These are phyloP conservation scores for Euryodendron excelsum DNA, from an alignment of 148 eudicot genomes.

Conservation along the genomic window DNA sequence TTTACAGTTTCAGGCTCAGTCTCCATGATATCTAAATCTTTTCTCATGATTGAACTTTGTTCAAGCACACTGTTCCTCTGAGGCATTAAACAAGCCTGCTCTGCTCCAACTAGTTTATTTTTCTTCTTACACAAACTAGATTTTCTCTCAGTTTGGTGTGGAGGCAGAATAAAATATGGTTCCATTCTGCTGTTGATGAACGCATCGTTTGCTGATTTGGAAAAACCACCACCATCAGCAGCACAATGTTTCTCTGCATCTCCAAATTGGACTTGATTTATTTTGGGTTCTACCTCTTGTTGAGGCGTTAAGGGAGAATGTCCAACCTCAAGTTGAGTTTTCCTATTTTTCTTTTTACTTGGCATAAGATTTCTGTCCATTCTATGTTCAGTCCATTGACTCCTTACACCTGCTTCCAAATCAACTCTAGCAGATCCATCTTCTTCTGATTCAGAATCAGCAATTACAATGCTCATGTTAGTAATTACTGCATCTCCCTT, in stretches of 20 bases:
- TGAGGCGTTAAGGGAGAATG: conserved; percentile 20
- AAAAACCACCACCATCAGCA: conserved; percentile 1
- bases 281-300: conserved; percentile 22
- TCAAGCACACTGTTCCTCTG: conserved; percentile 19
- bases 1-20: conserved; percentile 3
- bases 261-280: conserved; percentile 7
- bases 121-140: conserved; percentile 10
- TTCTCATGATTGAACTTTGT: conserved; percentile 22
- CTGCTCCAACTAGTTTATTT: conserved; percentile 25
- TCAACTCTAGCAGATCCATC: conserved; percentile 28
- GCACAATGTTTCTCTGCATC: background rate
- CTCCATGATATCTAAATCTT: conserved; percentile 9
- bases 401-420: conserved; percentile 19
- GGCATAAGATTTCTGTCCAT: conserved; percentile 14
- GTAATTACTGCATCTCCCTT: conserved; percentile 19
- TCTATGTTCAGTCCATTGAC: conserved; percentile 24
- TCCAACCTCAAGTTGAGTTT: conserved; percentile 22
- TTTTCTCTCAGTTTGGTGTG: conserved; percentile 5
- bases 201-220: conserved; percentile 4
- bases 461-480: conserved; percentile 15
- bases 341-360: conserved; percentile 34
- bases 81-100: conserved; percentile 18
- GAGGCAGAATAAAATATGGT: conserved; percentile 14
- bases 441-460: conserved; percentile 32
- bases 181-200: conserved; percentile 10